phyloP scores from a whole-genome alignment of 2,329 filamentous ascomycete genomes.

The Cadophora sp. region DNA sequence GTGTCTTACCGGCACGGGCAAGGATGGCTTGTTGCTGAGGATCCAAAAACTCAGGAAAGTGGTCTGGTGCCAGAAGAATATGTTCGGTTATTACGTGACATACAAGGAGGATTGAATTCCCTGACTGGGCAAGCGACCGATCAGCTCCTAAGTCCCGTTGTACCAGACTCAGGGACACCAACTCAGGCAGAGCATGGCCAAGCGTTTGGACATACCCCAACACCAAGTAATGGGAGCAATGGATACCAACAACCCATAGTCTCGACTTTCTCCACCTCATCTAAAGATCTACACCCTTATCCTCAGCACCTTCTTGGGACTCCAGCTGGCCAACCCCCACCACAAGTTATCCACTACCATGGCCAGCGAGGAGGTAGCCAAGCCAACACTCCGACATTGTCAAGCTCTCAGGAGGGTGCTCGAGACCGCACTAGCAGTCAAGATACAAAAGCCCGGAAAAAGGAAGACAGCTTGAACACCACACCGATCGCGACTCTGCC shows the following conservation, averaged over 20 bases:
- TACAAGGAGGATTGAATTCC: conserved; percentile 86
- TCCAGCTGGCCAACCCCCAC: conserved; percentile 66
- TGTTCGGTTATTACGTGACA: conserved; percentile 88
- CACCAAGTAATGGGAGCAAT: conserved; percentile 54
- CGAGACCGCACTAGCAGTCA: conserved; percentile 39
- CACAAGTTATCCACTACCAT: conserved; percentile 72
- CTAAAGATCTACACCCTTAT: conserved; percentile 72
- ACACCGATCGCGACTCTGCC: conserved; percentile 39
- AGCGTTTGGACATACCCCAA: conserved; percentile 56
- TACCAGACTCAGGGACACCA: conserved; percentile 66
- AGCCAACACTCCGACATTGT: conserved; percentile 66
- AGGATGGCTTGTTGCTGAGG: conserved; percentile 96
- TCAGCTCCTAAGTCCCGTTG: conserved; percentile 52
- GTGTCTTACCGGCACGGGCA: conserved; percentile 96
- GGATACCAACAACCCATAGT: conserved; percentile 73
- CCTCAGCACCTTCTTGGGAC: conserved; percentile 69
- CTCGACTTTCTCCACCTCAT: conserved; percentile 74
- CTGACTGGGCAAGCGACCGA: conserved; percentile 67
- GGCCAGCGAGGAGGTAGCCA: conserved; percentile 72
- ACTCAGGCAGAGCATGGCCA: conserved; percentile 65
- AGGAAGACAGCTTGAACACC: conserved; percentile 35
- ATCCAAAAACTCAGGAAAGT: conserved; percentile 92
- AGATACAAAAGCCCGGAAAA: conserved; percentile 37
- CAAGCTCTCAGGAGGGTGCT: conserved; percentile 40
- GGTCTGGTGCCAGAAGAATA: conserved; percentile 97